phyloP scores from a whole-genome alignment of 176 grass and related monocot species.

The Zizania latifolia region DNA sequence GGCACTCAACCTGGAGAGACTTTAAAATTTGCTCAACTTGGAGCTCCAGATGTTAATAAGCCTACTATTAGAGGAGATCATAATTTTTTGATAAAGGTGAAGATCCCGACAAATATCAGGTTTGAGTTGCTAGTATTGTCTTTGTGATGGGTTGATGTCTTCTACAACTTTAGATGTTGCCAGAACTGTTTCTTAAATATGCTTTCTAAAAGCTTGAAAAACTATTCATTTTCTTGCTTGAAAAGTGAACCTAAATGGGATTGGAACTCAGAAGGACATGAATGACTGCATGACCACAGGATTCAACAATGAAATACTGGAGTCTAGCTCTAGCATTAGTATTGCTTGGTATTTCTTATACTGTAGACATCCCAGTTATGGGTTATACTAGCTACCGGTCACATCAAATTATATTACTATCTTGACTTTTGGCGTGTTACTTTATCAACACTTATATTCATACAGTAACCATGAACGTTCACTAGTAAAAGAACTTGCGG shows the following conservation, averaged over 20 bases:
- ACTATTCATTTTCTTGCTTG: not conserved
- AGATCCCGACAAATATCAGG: slow-evolving; percentile 82
- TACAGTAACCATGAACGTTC: slow-evolving; percentile 46
- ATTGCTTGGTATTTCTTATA: not conserved
- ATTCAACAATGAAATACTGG: no score
- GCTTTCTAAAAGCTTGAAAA: not conserved
- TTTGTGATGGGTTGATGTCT: not conserved
- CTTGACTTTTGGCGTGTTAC: not conserved
- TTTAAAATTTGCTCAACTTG: slow-evolving; percentile 54
- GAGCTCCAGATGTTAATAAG: slow-evolving; percentile 65
- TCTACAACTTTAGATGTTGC: not conserved
- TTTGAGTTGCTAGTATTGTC: slow-evolving; percentile 16
- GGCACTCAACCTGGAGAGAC: slow-evolving; percentile 82
- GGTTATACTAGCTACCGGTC: not conserved
- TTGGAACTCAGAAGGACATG: no score
- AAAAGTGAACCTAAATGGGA: not conserved
- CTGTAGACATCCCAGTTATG: not conserved
- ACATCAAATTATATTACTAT: not conserved
- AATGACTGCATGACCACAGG: not conserved
- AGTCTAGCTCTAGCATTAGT: not conserved
- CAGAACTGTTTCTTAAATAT: not conserved
- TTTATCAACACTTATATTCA: slow-evolving; percentile 1
- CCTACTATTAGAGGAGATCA: slow-evolving; percentile 72
- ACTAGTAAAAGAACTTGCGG: slow-evolving; percentile 51
- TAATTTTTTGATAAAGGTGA: slow-evolving; percentile 64